phyloP scores from a whole-genome alignment of 441 rosid species.

The Caryocar brasiliense region DNA sequence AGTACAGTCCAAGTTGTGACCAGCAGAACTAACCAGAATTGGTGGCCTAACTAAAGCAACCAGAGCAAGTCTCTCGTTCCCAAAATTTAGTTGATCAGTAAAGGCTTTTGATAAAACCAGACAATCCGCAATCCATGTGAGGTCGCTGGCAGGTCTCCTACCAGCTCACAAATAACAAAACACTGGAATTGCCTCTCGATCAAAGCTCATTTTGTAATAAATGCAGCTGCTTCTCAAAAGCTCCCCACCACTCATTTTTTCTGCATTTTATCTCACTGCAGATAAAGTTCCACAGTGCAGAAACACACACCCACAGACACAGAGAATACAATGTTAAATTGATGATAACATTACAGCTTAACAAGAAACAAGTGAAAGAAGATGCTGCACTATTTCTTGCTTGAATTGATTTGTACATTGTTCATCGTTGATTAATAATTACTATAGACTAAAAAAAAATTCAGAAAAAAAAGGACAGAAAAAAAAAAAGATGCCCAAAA shows the following conservation, averaged over 20 bases:
- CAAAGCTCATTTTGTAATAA: too few relatives aligned
- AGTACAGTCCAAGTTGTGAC: too few relatives aligned
- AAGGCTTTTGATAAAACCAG: too few relatives aligned
- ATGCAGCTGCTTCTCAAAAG: slow-evolving; percentile 54
- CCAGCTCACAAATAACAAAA: too few relatives aligned
- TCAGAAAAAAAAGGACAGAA: neutral
- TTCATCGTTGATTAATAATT: slow-evolving; percentile 11
- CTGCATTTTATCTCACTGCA: neutral
- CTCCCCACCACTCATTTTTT: slow-evolving; percentile 15
- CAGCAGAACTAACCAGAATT: too few relatives aligned
- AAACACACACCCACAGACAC: neutral
- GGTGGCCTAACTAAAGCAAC: too few relatives aligned
- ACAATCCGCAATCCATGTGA: too few relatives aligned
- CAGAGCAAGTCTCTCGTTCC: too few relatives aligned
- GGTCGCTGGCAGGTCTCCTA: too few relatives aligned
- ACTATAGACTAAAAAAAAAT: neutral
- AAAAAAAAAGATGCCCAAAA: slow-evolving; percentile 1
- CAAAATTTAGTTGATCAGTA: too few relatives aligned
- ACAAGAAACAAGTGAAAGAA: neutral
- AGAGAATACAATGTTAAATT: neutral
- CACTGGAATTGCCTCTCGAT: too few relatives aligned
- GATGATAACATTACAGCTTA: neutral
- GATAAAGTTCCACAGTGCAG: slow-evolving; percentile 9
- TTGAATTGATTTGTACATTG: slow-evolving; percentile 34
- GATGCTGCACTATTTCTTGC: slow-evolving; percentile 10